phyloP scores from a whole-genome alignment of 371 early-diverging fungal genomes.

The Sporodiniella umbellata region DNA sequence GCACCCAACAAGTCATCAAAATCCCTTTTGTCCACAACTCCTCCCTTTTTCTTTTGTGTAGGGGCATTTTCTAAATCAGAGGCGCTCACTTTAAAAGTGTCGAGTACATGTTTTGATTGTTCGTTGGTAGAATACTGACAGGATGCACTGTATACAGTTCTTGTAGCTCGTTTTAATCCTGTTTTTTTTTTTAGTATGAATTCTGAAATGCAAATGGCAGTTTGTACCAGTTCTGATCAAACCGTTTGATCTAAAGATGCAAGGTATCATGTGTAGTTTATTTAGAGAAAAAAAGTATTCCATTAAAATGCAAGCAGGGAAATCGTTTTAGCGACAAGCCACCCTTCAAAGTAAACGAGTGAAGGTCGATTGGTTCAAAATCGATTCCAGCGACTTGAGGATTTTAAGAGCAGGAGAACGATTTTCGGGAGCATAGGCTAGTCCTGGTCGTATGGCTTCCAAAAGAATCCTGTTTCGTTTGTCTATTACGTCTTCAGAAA shows the following conservation, averaged over 20 bases:
- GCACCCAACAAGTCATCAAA: slow-evolving; percentile 16
- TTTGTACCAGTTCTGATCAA: slow-evolving; percentile 6
- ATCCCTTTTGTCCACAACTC: neutral
- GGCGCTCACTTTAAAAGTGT: neutral
- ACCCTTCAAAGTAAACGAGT: neutral
- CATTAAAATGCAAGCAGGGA: neutral
- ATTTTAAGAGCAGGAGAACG: neutral
- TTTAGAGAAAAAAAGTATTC: neutral
- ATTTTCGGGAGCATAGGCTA: neutral
- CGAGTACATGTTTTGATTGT: neutral
- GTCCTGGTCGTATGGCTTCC: neutral
- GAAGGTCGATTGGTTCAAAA: neutral
- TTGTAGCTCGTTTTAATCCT: neutral
- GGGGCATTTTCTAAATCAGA: neutral
- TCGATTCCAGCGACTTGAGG: neutral
- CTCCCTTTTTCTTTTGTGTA: neutral
- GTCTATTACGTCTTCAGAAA: neutral
- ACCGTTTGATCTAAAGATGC: neutral
- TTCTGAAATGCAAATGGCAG: neutral
- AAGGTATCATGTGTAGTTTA: slow-evolving; percentile 10
- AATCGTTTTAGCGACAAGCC: neutral
- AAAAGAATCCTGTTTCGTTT: neutral
- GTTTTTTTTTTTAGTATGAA: neutral
- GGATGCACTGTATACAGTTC: neutral
- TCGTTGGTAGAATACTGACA: neutral